Percentiles rank a stretch among this genome's conserved stretches.
Conservation (phyloP, 345 rosid genomes). For the Populus alba region DNA sequence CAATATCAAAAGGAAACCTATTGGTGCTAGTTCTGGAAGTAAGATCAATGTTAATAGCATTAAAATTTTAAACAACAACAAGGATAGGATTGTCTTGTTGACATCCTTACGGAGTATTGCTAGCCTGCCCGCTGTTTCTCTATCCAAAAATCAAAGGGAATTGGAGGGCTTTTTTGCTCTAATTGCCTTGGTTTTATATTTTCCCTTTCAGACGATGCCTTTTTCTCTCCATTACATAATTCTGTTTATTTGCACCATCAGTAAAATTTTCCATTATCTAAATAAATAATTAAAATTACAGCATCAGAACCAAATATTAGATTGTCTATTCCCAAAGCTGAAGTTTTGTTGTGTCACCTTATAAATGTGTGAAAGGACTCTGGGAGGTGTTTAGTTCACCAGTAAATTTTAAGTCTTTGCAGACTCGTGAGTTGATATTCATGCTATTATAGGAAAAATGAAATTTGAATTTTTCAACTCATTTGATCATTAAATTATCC, state of each 20-base stretch:
- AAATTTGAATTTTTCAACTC: background rate
- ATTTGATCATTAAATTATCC: background rate
- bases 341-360: too few species aligned
- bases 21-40: background rate
- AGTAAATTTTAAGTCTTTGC: too few species aligned
- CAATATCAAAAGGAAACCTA: background rate
- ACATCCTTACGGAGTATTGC: background rate
- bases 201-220: background rate
- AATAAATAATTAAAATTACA: too few species aligned
- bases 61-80: too few species aligned
- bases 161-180: background rate
- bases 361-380: too few species aligned
- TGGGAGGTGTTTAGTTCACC: too few species aligned
- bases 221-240: background rate
- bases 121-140: background rate
- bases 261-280: too few species aligned
- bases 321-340: too few species aligned
- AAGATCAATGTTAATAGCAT: background rate
- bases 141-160: background rate
- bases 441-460: too few species aligned
- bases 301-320: too few species aligned
- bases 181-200: background rate
- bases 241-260: background rate
- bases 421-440: too few species aligned
- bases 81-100: background rate